These are phyloP conservation scores for Beauveria sp. DNA, from an alignment of 2,329 filamentous ascomycete species.

Conservation along the genomic window DNA sequence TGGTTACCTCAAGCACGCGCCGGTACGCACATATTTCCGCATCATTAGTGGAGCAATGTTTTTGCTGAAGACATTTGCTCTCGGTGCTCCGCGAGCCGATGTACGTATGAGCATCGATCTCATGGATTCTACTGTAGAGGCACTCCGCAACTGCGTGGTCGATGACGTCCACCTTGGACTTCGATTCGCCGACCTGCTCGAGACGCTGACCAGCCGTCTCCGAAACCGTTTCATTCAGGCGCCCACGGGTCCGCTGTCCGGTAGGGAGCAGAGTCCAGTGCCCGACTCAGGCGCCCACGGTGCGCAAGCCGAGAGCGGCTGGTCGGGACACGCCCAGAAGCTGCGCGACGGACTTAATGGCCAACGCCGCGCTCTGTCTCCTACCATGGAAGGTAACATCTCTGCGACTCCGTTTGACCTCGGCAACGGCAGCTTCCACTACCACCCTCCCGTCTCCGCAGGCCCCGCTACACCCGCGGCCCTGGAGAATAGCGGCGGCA, in stretches of 20 bases:
- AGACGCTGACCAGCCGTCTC: slow-evolving; percentile 66
- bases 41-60: slow-evolving; percentile 85
- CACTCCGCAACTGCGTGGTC: slow-evolving; percentile 69
- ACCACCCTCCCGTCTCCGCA: slow-evolving; percentile 41
- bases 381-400: slow-evolving; percentile 38
- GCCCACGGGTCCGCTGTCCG: slow-evolving; percentile 39
- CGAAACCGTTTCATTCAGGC: slow-evolving; percentile 67
- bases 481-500: slow-evolving; percentile 25
- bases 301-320: slow-evolving; percentile 17
- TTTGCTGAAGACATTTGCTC: slow-evolving; percentile 73
- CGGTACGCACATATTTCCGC: slow-evolving; percentile 77
- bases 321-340: slow-evolving; percentile 30
- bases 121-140: slow-evolving; percentile 67
- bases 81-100: slow-evolving; percentile 71
- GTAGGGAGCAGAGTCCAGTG: slow-evolving; percentile 35
- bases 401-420: slow-evolving; percentile 58
- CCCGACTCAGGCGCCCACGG: slow-evolving; percentile 23
- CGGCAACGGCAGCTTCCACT: slow-evolving; percentile 46
- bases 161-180: slow-evolving; percentile 83
- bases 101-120: slow-evolving; percentile 67
- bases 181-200: slow-evolving; percentile 74
- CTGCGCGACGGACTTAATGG: slow-evolving; percentile 33
- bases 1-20: slow-evolving; percentile 73
- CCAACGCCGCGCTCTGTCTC: slow-evolving; percentile 28
- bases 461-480: slow-evolving; percentile 43